Evolutionary conservation across 768 basidiomycete species (phyloP), one percentile per base, ranked within the genome.

Genomic region (Gelatoporia subvermispora): DNA sequence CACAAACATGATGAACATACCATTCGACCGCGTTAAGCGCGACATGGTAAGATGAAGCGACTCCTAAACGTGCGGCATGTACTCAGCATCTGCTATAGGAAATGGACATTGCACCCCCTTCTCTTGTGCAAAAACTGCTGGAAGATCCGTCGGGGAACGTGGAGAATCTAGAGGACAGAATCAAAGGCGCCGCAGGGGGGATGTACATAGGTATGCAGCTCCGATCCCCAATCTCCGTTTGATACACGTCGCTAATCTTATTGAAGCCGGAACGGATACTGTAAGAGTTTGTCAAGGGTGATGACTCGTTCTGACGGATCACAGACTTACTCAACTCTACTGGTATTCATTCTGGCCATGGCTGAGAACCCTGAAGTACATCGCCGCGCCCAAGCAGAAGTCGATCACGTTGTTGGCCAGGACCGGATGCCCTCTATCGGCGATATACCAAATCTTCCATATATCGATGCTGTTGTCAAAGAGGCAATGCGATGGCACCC

Each of bases 221-320:
- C 38, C 5, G 1, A 17, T n/a, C 23, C 22, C 15, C 34, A 20
- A 18, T 3, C 22, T 28, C 11, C 7, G 20, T 20, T 5, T 41
- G n/a, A n/a, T n/a, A n/a, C n/a, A 11, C 39, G 15, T 28, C 24
- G 13, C 18, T 17, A 15, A 10, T 18, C 9, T 11, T 8, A 5
- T 31, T 22, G 16, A 21, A 56, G 54, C 54, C 20, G 54, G 54
- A 7, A 45, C 34, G n/a, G 54, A 56, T 9, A 52, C 54, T 20
- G 54, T 56, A 47, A 11, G 38, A 10, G 3, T 11, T 10, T 15
- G n/a, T 39, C 10, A 83, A 85, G 55, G 84, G 81, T 1, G 82
- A 18, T 8, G 7, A 37, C 9, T 16, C 43, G 31, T 21, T 35
- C 7, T 31, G 28, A 13, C 5, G 5, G 28, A 8, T 50, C 28